Conservation (phyloP, 225 moss, liverwort and hornwort species). For the Bryoerythrophyllum caledonicum region DNA sequence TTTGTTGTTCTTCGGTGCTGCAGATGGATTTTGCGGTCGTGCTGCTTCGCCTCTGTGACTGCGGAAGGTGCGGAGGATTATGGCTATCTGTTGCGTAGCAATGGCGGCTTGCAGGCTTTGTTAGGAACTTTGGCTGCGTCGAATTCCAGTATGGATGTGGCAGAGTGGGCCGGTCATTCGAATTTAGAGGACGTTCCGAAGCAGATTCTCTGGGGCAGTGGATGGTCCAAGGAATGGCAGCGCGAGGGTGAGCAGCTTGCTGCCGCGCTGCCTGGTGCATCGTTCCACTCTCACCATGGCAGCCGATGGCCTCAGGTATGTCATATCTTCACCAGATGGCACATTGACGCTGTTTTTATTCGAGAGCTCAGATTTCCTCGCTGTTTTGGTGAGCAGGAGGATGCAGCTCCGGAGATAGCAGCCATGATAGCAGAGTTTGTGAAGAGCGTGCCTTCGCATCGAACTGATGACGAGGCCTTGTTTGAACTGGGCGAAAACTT, state of each 20-base stretch:
- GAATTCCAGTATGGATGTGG: conserved; percentile 49
- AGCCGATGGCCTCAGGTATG: conserved; percentile 58
- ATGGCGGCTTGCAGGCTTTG: conserved; percentile 39
- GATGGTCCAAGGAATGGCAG: conserved; percentile 49
- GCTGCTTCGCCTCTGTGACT: conserved; percentile 37
- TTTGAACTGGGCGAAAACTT: no score
- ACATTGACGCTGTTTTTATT: no score
- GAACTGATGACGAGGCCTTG: conserved; percentile 1
- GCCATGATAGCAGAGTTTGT: conserved; percentile 39
- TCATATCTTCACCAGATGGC: background rate
- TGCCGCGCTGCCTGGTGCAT: conserved; percentile 28
- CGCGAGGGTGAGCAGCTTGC: conserved; percentile 50
- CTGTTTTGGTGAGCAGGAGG: conserved; percentile 49
- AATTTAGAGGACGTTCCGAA: conserved; percentile 32
- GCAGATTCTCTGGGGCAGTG: conserved; percentile 58
- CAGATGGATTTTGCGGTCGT: conserved; percentile 42
- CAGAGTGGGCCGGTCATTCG: conserved; percentile 37
- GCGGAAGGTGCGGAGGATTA: conserved; percentile 36
- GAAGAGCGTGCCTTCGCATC: conserved; percentile 39
- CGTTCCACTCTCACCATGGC: conserved; percentile 45
- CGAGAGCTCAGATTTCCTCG: background rate
- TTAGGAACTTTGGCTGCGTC: conserved; percentile 36
- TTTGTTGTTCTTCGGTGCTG: conserved; percentile 8
- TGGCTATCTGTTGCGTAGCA: conserved; percentile 38
- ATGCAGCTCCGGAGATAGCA: conserved; percentile 48